Percentiles rank a stretch among this genome's conserved stretches.
Evolutionary conservation across 768 basidiomycete genomes (phyloP).

Genomic region (Termitomyces titanicus): DNA sequence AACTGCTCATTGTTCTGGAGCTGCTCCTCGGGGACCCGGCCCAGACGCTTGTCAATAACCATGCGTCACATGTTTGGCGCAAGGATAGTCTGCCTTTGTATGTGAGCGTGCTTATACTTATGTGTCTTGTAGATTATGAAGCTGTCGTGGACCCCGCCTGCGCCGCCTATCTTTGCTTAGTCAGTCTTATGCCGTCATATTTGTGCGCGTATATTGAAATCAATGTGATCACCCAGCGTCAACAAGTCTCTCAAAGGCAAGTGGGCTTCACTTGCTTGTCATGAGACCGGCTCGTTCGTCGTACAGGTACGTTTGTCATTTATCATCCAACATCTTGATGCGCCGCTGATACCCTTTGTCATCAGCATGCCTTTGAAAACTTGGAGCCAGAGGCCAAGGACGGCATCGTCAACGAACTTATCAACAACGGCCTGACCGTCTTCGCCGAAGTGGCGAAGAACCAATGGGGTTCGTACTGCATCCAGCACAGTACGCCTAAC

Average conservation of each 20-base stretch:
- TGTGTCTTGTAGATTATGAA: conserved; percentile 70
- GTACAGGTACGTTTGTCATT: conserved; percentile 55
- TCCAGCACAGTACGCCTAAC: conserved; percentile 69
- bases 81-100: conserved; percentile 51
- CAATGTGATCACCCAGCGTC: conserved; percentile 44
- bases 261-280: conserved; percentile 87
- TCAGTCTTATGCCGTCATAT: conserved; percentile 31
- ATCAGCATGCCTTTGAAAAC: no score
- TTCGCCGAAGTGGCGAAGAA: conserved; percentile 81
- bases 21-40: conserved; percentile 82
- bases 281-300: conserved; percentile 86
- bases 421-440: conserved; percentile 62
- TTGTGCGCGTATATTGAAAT: background rate
- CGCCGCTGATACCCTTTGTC: no score
- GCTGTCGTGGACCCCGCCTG: conserved; percentile 80
- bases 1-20: conserved; percentile 79
- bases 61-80: conserved; percentile 91
- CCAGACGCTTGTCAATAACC: conserved; percentile 84
- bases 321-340: no score
- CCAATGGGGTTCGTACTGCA: conserved; percentile 87
- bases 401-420: conserved; percentile 79
- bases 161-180: conserved; percentile 87
- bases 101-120: background rate
- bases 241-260: conserved; percentile 86
- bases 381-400: no score